Conservation (phyloP, 2,329 filamentous ascomycete species). For the Zymoseptoria crescenta region DNA sequence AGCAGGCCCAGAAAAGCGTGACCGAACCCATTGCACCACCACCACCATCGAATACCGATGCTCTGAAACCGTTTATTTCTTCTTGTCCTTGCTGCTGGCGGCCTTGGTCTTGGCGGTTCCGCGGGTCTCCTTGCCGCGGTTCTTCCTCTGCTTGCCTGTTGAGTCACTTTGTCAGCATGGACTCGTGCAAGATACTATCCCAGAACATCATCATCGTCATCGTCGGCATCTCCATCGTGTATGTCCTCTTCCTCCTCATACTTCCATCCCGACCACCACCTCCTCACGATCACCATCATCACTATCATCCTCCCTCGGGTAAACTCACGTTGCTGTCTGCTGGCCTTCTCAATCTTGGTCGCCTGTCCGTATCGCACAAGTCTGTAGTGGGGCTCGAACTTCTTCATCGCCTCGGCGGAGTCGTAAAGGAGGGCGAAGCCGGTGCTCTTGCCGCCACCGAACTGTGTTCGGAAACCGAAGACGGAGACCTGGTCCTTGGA, state of each 20-base stretch:
- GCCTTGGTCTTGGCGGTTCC: slow-evolving; percentile 98
- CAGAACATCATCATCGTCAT: neutral
- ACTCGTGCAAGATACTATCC: neutral
- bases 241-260: neutral
- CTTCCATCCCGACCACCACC: slow-evolving; percentile 23
- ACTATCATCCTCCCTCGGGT: slow-evolving; percentile 2
- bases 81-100: slow-evolving; percentile 86
- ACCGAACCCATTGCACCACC: slow-evolving; percentile 12
- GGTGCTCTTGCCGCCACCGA: slow-evolving; percentile 98
- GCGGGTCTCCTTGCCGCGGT: slow-evolving; percentile 97
- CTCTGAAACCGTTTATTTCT: slow-evolving; percentile 32
- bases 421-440: slow-evolving; percentile 99
- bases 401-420: slow-evolving; percentile 96
- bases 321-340: slow-evolving; percentile 96
- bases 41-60: neutral
- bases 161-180: slow-evolving; percentile 10
- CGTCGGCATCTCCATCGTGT: neutral
- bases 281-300: neutral
- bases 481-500: slow-evolving; percentile 95
- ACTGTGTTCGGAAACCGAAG: slow-evolving; percentile 98
- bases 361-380: slow-evolving; percentile 88
- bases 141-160: slow-evolving; percentile 99
- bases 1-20: slow-evolving; percentile 10
- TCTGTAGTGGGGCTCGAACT: slow-evolving; percentile 98
- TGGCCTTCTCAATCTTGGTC: slow-evolving; percentile 92